Percentiles rank a stretch among this genome's conserved stretches.
phyloP scores from a whole-genome alignment of 202 grass and related monocot species.

The Panicum virgatum region DNA sequence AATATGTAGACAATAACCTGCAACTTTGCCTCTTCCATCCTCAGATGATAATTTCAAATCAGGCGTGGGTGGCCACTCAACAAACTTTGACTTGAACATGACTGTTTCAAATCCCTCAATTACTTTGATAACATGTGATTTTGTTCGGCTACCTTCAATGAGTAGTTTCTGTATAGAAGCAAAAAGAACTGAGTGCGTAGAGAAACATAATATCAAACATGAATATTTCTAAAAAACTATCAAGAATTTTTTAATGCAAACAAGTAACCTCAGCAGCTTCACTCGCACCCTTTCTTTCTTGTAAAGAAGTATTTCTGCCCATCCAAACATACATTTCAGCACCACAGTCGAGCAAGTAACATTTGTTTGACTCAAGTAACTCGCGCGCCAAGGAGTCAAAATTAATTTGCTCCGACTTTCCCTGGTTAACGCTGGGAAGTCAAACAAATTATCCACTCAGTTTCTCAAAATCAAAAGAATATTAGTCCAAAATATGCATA shows the following conservation, averaged over 20 bases:
- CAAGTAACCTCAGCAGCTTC: slow-evolving; percentile 74
- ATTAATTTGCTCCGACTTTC: slow-evolving; percentile 56
- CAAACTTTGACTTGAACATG: slow-evolving; percentile 84
- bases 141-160: slow-evolving; percentile 43
- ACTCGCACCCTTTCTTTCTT: slow-evolving; percentile 82
- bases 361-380: slow-evolving; percentile 88
- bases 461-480: slow-evolving; percentile 31
- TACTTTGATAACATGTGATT: slow-evolving; percentile 71
- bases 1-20: slow-evolving; percentile 52
- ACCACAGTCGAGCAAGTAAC: slow-evolving; percentile 75
- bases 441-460: slow-evolving; percentile 21
- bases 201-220: slow-evolving; percentile 1
- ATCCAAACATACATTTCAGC: slow-evolving; percentile 83
- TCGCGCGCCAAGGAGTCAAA: slow-evolving; percentile 66
- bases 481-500: slow-evolving; percentile 14
- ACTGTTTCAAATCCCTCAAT: slow-evolving; percentile 83
- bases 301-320: slow-evolving; percentile 76
- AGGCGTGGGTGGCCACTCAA: slow-evolving; percentile 67
- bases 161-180: slow-evolving; percentile 70
- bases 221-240: not conserved
- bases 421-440: slow-evolving; percentile 65
- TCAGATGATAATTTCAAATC: slow-evolving; percentile 72
- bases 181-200: not conserved
- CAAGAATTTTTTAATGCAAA: not conserved
- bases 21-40: slow-evolving; percentile 86